phyloP scores from a whole-genome alignment of 345 rosid genomes.

The Turnera subulata region DNA sequence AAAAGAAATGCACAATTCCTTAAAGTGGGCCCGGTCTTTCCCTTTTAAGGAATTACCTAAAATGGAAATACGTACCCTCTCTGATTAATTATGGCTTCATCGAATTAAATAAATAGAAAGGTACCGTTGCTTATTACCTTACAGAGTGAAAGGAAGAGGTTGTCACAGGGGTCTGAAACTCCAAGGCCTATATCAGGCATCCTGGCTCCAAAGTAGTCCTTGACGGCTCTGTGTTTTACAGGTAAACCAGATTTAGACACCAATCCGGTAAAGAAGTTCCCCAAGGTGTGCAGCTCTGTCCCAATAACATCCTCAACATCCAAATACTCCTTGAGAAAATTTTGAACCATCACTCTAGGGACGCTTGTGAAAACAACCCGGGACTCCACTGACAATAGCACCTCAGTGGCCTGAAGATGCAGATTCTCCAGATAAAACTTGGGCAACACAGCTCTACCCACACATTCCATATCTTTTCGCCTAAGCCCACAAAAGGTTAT shows the following conservation, averaged over 20 bases:
- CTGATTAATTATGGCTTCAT: too few species aligned
- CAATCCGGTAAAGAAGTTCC: slow-evolving; percentile 60
- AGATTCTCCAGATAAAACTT: slow-evolving; percentile 89
- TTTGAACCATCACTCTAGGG: slow-evolving; percentile 80
- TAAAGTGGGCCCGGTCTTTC: too few species aligned
- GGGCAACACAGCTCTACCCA: slow-evolving; percentile 77
- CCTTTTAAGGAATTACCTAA: too few species aligned
- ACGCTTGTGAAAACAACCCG: slow-evolving; percentile 61
- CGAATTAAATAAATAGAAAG: neutral
- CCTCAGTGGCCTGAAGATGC: slow-evolving; percentile 49
- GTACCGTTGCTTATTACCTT: slow-evolving; percentile 40
- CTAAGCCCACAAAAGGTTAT: slow-evolving; percentile 75
- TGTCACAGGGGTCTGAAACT: slow-evolving; percentile 52
- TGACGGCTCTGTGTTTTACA: slow-evolving; percentile 54
- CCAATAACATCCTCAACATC: slow-evolving; percentile 57
- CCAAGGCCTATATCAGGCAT: slow-evolving; percentile 66
- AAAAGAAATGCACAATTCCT: too few species aligned
- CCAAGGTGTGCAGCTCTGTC: slow-evolving; percentile 55
- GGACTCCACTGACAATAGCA: slow-evolving; percentile 35
- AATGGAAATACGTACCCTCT: too few species aligned
- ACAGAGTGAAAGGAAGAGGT: slow-evolving; percentile 64
- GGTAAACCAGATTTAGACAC: slow-evolving; percentile 56
- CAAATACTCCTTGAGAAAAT: slow-evolving; percentile 66
- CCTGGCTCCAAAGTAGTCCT: slow-evolving; percentile 49
- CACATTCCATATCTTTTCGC: slow-evolving; percentile 46